These are phyloP conservation scores for Trichosanthes cucumerina DNA, from an alignment of 306 rosid species.

Conservation along the genomic window DNA sequence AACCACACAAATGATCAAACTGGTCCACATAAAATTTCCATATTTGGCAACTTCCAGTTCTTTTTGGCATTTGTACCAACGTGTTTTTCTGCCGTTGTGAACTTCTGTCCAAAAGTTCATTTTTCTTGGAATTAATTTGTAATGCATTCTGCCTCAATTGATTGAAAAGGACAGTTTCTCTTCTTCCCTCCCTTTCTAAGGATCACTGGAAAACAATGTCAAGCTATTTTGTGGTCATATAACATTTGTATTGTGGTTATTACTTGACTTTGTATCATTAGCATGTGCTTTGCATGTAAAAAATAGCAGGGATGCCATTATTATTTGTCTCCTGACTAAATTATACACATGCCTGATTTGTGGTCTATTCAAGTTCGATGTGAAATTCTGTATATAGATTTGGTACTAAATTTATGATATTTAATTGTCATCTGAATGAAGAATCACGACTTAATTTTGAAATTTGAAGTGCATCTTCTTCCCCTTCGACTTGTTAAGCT, in stretches of 20 bases:
- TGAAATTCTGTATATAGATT: neutral
- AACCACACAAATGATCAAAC: neutral
- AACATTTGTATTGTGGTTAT: neutral
- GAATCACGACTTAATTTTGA: neutral
- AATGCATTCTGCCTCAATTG: neutral
- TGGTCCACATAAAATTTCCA: neutral
- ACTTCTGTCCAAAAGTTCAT: neutral
- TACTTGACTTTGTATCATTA: neutral
- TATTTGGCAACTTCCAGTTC: neutral
- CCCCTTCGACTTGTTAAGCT: neutral
- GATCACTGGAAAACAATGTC: neutral
- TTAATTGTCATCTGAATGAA: neutral
- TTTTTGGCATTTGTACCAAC: neutral
- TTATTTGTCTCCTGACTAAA: neutral
- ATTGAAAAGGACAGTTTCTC: neutral
- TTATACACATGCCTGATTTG: neutral
- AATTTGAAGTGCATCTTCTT: neutral
- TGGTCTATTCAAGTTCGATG: neutral
- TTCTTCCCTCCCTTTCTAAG: neutral
- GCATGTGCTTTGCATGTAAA: neutral
- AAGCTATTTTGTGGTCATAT: neutral
- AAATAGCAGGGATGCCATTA: neutral
- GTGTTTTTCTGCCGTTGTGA: neutral
- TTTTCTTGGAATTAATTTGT: neutral
- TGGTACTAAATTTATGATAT: neutral